A percentile compares a stretch with the other conserved stretches of the same genome.
These are phyloP conservation scores for Cryptococcus depauperatus DNA, from an alignment of 1,284 basidiomycete species.

Conservation along the genomic window DNA sequence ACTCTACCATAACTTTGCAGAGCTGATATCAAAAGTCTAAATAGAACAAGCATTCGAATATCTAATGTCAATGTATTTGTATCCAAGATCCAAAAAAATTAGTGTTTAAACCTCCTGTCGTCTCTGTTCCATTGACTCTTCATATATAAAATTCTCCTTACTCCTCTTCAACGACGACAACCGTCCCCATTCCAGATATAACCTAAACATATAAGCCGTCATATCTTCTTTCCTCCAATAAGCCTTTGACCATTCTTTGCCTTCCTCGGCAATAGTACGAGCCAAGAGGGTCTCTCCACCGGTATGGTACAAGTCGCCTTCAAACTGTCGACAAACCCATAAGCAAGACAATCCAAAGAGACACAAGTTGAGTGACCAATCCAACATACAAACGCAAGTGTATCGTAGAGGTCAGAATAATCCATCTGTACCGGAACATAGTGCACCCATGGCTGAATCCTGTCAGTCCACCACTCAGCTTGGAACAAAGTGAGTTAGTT, in stretches of 20 bases:
- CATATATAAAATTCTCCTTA: too few relatives aligned
- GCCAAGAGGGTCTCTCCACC: slow-evolving; percentile 54
- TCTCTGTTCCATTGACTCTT: too few relatives aligned
- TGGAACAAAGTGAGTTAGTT: background rate
- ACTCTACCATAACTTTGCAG: too few relatives aligned
- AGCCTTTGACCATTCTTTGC: slow-evolving; percentile 54
- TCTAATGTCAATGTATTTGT: too few relatives aligned
- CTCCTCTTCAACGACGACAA: too few relatives aligned
- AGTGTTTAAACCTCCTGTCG: too few relatives aligned
- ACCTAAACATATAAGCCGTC: slow-evolving; percentile 57
- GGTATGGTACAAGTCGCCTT: slow-evolving; percentile 42
- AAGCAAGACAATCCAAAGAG: too few relatives aligned
- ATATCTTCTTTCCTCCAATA: slow-evolving; percentile 61
- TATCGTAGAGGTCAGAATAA: slow-evolving; percentile 54
- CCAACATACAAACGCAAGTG: slow-evolving; percentile 54
- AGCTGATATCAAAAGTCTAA: too few relatives aligned
- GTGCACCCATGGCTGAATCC: slow-evolving; percentile 51
- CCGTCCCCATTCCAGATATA: background rate
- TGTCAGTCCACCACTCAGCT: slow-evolving; percentile 28
- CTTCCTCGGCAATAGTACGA: slow-evolving; percentile 52
- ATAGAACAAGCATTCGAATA: too few relatives aligned
- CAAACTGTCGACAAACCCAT: too few relatives aligned
- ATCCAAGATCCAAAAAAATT: too few relatives aligned
- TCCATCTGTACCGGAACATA: slow-evolving; percentile 55
- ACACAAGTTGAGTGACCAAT: too few relatives aligned